Evolutionary conservation across 23 red algal genomes (phyloP).

Genomic region (Gracilaria gracilis): DNA sequence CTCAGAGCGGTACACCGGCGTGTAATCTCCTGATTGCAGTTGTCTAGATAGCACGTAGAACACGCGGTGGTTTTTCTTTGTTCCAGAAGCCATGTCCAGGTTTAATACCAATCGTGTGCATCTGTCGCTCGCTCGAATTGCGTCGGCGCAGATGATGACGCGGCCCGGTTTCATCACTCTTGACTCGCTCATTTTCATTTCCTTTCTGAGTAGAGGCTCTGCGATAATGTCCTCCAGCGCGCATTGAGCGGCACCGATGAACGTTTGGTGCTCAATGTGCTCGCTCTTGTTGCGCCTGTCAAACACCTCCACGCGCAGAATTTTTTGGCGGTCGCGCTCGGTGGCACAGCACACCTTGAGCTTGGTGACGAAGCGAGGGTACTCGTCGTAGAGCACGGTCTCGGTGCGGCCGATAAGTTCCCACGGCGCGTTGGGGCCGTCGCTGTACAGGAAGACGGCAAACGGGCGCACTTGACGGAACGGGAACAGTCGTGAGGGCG

Average conservation of each 20-base stretch:
- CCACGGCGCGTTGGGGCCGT: slow-evolving; percentile 41
- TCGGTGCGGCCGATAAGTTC: slow-evolving; percentile 71
- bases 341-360: slow-evolving; percentile 75
- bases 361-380: slow-evolving; percentile 68
- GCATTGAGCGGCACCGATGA: slow-evolving; percentile 57
- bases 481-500: slow-evolving; percentile 25
- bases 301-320: slow-evolving; percentile 55
- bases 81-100: slow-evolving; percentile 51
- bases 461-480: slow-evolving; percentile 39
- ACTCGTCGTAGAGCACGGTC: slow-evolving; percentile 64
- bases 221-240: slow-evolving; percentile 67
- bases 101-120: slow-evolving; percentile 1
- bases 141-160: slow-evolving; percentile 44
- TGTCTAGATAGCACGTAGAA: slow-evolving; percentile 71
- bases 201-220: slow-evolving; percentile 48
- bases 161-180: slow-evolving; percentile 28
- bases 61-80: slow-evolving; percentile 39
- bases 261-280: slow-evolving; percentile 40
- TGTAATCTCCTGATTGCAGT: slow-evolving; percentile 50
- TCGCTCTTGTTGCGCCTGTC: slow-evolving; percentile 45
- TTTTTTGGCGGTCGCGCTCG: slow-evolving; percentile 34
- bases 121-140: slow-evolving; percentile 25
- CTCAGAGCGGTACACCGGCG: slow-evolving; percentile 69
- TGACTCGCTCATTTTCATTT: slow-evolving; percentile 15
- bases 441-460: slow-evolving; percentile 56